Base-by-base conservation (phyloP, 129 eudicot species). In the Kitagawia praeruptora region DNA sequence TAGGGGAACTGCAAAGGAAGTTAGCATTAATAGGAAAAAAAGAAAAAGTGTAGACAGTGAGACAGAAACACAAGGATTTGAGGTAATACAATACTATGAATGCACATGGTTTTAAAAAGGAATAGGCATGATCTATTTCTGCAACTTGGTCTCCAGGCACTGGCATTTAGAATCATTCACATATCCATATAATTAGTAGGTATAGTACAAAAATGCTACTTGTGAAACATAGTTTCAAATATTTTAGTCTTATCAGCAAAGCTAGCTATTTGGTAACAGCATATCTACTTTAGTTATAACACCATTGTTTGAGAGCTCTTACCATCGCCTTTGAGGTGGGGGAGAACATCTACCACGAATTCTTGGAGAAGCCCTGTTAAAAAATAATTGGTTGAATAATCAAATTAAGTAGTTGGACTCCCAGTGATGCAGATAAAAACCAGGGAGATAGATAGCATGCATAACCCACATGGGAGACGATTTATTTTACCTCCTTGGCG, bases 291-390 rank as follows among this genome's bases (percentile, higher is more conserved):
- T 45, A 46, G 2, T 45, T 74, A 23, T 28, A 66, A 27, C 21
- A 66, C 21, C 41, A 66, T 41, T 31, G 38, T 11, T 64, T 64
- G 19, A 64, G 37, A 64, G 38, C 38, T 70, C 81, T 77, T 91
- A 91, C 98, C 96, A 90, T 71, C 98, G 93, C 75, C 98, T 89
- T 49, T 91, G 96, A 56, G 88, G 92, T 38, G 80, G 87, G 28
- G 98, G 98, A 46, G 98, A 89, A 47, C 97, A 89, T 82, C 96
- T 86, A 84, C 88, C 97, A 74, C 92, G 97, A 13, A 81, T 71
- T 28, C 97, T 85, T 46, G 93, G 96, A 82, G 97, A 85, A 44
- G 56, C 84, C 92, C 97, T 91, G 83, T 75, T 61, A 9, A 75
- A 54, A 69, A 71, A 61, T 67, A 80, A 69, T 71, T 37, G 41